Evolutionary conservation across 768 basidiomycete species (phyloP), one percentile per base, ranked within the genome.

Genomic region (Cystofilobasidium bisporidii): DNA sequence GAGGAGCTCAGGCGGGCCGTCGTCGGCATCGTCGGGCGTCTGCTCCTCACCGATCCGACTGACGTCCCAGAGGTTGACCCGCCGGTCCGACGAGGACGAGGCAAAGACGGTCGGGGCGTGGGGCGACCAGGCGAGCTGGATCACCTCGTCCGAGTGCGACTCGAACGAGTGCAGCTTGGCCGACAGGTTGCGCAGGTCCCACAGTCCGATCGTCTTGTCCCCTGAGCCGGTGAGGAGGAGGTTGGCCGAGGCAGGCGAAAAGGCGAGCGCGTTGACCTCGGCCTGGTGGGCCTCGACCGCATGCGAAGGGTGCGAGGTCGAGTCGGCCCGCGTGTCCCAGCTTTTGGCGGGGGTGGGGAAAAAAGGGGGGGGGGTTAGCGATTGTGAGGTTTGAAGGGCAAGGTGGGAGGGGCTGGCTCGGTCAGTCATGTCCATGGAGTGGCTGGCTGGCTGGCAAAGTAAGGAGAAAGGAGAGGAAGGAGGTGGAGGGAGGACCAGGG

Each of bases 11-110:
- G 96, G 96, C 20, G 96, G 92, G 0, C 96, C 96, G 73, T 99
- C 96, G 76, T 99, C 96, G 67, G 91, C 89, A 74, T 99, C 96
- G 71, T 99, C 96, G 4, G 94, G 96, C 1, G 91, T 89, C 77
- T 99, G 96, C 76, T 99, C 96, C 47, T 87, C 83, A 0, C 96
- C 96, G 70, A 97, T 94, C 69, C 87, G 83, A 28, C 85, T 82
- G 66, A 97, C 77, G 79, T 99, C 93, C 96, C 96, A 99, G 58
- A 98, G 80, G 73, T 96, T 93, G 70, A 99, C 83, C 14, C 96
- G 82, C 50, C 96, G 83, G 76, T 99, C 96, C 69, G 90, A 87
- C 3, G 90, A 91, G 1, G 91, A 91, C 3, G 91, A 94, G 0
- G 94, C 94, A 71, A 99, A 98, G 60, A 98, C 83, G 12, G 89